These are phyloP conservation scores for Zangia roseola DNA, from an alignment of 768 basidiomycete genomes.

Conservation along the genomic window DNA sequence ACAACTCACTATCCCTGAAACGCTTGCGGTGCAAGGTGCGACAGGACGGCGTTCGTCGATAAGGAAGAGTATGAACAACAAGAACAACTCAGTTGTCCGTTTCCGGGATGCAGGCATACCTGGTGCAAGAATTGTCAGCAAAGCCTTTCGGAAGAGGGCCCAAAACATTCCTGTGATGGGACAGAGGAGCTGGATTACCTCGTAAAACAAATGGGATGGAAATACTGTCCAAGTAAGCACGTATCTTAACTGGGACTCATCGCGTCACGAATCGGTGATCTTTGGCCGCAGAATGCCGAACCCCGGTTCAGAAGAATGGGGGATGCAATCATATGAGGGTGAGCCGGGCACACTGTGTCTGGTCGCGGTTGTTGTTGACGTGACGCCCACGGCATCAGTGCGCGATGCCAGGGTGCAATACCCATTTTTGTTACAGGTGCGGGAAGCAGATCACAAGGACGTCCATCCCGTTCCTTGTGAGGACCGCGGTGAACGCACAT, in stretches of 20 bases:
- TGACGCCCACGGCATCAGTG: constrained; percentile 42
- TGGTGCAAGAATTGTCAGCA: constrained; percentile 66
- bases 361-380: no score
- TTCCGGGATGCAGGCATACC: constrained; percentile 43
- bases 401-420: constrained; percentile 51
- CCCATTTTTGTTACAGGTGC: constrained; percentile 55
- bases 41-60: constrained; percentile 48
- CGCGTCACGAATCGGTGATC: background rate
- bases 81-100: constrained; percentile 48
- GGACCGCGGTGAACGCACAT: constrained; percentile 32
- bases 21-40: constrained; percentile 42
- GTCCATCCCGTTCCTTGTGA: constrained; percentile 30
- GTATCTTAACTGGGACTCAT: background rate
- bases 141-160: constrained; percentile 27
- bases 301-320: constrained; percentile 49
- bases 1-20: background rate
- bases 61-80: constrained; percentile 42
- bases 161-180: constrained; percentile 56
- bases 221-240: constrained; percentile 53
- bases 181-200: constrained; percentile 49
- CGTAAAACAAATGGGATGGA: constrained; percentile 57
- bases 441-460: constrained; percentile 46
- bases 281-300: constrained; percentile 35
- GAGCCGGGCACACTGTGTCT: no score
- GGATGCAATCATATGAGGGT: constrained; percentile 66